phyloP scores from a whole-genome alignment of 495 filamentous ascomycete genomes.

The Aspergillus egyptiacus region DNA sequence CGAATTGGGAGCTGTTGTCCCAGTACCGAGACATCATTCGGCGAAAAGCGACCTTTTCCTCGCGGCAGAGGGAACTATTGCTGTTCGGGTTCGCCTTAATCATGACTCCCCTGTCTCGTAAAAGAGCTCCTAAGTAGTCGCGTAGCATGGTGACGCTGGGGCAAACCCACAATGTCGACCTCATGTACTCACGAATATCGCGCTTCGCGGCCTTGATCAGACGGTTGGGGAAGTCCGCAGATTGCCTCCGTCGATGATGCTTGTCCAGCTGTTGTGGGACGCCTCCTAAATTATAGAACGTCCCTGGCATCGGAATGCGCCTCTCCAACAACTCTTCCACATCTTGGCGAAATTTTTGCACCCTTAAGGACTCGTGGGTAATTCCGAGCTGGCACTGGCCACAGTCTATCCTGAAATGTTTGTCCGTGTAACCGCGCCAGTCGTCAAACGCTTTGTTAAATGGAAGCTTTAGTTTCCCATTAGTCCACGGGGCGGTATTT shows the following conservation, averaged over 20 bases:
- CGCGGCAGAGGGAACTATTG: conserved; percentile 1
- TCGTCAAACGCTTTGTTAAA: conserved; percentile 21
- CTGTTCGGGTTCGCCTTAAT: conserved; percentile 15
- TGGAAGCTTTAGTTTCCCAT: conserved; percentile 29
- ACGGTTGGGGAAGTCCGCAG: conserved; percentile 53
- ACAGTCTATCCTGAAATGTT: conserved; percentile 43
- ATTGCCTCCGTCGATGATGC: not conserved
- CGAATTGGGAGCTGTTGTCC: conserved; percentile 66
- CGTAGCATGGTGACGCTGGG: conserved; percentile 16
- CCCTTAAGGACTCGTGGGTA: conserved; percentile 43
- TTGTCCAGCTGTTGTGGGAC: conserved; percentile 12
- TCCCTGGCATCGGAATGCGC: conserved; percentile 58
- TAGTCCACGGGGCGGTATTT: conserved; percentile 56
- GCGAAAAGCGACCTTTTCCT: conserved; percentile 50
- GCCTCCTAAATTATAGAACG: conserved; percentile 42
- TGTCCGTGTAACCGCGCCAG: conserved; percentile 58
- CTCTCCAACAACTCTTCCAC: conserved; percentile 35
- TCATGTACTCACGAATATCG: conserved; percentile 24
- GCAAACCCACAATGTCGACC: conserved; percentile 3
- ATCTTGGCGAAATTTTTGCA: conserved; percentile 54
- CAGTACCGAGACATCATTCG: conserved; percentile 78
- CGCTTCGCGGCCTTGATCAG: conserved; percentile 42
- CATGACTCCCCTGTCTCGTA: conserved; percentile 12
- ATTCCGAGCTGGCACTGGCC: conserved; percentile 45
- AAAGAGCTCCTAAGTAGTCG: conserved; percentile 12